Base-by-base conservation (phyloP, 805 yeast species). In the Candida chauliodis region DNA sequence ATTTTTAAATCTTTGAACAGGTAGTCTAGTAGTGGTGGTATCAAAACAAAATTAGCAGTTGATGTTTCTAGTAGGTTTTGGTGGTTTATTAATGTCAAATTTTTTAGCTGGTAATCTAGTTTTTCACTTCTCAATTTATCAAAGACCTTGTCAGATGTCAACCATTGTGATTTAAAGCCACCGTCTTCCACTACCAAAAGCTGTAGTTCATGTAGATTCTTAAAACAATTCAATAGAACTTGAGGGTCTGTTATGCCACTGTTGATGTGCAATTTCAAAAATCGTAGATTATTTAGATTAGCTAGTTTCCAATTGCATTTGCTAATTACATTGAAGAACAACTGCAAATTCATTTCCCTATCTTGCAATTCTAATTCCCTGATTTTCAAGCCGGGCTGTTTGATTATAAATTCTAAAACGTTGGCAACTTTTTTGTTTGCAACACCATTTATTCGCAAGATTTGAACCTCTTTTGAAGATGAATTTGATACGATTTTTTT, bases 291-390 rank as follows among this genome's bases (percentile, higher is more conserved):
- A 6, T 39, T 36, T 37, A 63, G 52, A 24, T 51, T 53, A 30
- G 43, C 46, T 22, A 50, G 39, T 33, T 40, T 50, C 65, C 69
- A 64, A 13, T 44, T 49, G 26, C 33, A 36, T 37, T 57, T 58
- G 21, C 52, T 51, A 17, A 66, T 40, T 33, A 42, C 50, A 13
- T 47, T 42, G 11, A 59, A 25, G 5, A 67, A 30, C 1, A 55
- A 37, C 35, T 59, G 60, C 36, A 59, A 43, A 23, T 48, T 54
- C 31, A 65, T 42, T 10, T 48, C 36, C 13, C 42, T 40, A 36
- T 64, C 64, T 23, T 53, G 30, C 10, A 66, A 31, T 23, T 63
- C 69, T n/a, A 67, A 46, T 4, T 47, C 31, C 4, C 37, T 31
- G 10, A 62, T 40, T 3, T 39, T 43, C 14, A 60, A 38, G 16